Evolutionary conservation across 1,284 basidiomycete species (phyloP), one percentile per base, ranked within the genome.

Genomic region (Amylostereum chailletii): DNA sequence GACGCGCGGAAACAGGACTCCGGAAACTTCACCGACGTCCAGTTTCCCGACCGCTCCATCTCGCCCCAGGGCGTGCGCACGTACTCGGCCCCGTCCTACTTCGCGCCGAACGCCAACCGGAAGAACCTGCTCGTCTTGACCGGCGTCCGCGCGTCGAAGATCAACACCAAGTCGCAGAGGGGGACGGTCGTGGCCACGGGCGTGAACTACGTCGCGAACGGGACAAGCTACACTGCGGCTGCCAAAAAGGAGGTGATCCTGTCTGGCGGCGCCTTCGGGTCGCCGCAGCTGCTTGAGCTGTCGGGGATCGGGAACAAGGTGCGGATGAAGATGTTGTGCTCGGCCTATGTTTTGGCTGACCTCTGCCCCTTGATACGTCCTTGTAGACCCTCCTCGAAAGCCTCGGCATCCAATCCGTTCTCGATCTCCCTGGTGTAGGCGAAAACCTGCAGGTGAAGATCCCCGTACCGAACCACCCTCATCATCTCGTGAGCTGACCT

Each of bases 391-490:
- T 31, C 11, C 27, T 51, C 46, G 43, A 55, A 46, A 59, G 66
- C 1, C 62, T 75, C 11, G 71, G 70, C 1, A 71, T 76, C 51
- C 55, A 50, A 3, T 64, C 67, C 3, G 52, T 64, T 2, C 56
- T 71, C 38, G 57, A 71, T 47, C 60, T 75, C 7, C 63, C 64
- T 53, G 69, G 66, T 2, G 74, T 75, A 6, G 72, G 72, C 4
- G 65, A 60, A 55, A 76, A 75, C 56, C 62, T 76, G 19, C 72
- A 75, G 55, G 66, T 67, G 37, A 65, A 68, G 46, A 42, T 37
- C 36, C 36, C 36, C 8, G 8, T 8, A 1, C 51, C 32, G 4
- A 9, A 9, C 32, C 34, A 19, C 7, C 19, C 19, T 9, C 27
- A 31, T n/a, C 3, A 11, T 9, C 19, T 19, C 19, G 11, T 43